Evolutionary conservation across 2,329 filamentous ascomycete species (phyloP).

Genomic region (Fonsecaea multimorphosa): DNA sequence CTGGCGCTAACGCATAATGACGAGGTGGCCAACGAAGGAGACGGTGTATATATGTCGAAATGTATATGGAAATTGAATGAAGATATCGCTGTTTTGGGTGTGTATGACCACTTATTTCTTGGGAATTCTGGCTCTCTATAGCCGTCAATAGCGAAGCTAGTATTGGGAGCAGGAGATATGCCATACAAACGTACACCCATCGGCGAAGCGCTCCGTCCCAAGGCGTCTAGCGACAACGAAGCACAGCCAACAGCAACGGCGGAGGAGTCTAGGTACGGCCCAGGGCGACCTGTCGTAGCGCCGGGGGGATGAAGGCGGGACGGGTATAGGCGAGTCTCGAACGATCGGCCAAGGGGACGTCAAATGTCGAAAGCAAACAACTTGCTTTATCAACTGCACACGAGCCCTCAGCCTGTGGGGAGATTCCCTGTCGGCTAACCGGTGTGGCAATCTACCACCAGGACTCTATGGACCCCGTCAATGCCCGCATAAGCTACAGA

Average conservation of each 20-base stretch:
- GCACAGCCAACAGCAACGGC: background rate
- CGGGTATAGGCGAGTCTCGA: background rate
- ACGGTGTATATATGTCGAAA: background rate
- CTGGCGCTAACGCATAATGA: constrained; percentile 56
- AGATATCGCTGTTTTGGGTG: background rate
- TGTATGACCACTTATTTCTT: no score
- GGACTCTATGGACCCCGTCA: background rate
- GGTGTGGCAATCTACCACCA: background rate
- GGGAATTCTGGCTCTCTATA: no score
- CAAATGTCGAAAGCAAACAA: background rate
- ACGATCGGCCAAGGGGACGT: background rate
- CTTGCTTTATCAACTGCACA: background rate
- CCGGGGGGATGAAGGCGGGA: background rate
- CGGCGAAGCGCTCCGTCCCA: no score
- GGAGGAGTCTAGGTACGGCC: background rate
- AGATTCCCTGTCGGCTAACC: background rate
- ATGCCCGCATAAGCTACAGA: background rate
- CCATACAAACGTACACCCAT: no score
- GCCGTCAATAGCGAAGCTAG: no score
- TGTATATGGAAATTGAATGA: background rate
- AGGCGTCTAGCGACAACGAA: no score
- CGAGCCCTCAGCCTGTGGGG: background rate
- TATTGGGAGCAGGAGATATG: no score
- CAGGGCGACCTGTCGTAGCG: background rate
- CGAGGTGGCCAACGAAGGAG: background rate